Percentiles rank a stretch among this genome's conserved stretches.
Evolutionary conservation across 805 yeast species (phyloP).

Genomic region (Schwanniomyces vanrijiae): DNA sequence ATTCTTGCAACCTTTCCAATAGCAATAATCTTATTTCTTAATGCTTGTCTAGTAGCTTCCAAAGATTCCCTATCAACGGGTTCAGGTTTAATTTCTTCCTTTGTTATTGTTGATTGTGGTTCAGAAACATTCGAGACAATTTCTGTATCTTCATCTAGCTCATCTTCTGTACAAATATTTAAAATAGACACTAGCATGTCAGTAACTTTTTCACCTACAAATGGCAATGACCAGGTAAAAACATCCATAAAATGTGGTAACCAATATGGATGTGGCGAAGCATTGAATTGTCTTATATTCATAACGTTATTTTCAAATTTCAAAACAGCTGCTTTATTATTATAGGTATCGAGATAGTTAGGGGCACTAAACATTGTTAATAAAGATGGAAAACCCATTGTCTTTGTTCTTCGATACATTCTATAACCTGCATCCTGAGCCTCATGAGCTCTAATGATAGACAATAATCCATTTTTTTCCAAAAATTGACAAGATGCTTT

Average conservation of each 20-base stretch:
- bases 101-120: slow-evolving; percentile 1
- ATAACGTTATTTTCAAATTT: slow-evolving; percentile 89
- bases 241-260: slow-evolving; percentile 96
- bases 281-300: slow-evolving; percentile 93
- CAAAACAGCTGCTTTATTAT: slow-evolving; percentile 92
- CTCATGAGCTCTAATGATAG: slow-evolving; percentile 94
- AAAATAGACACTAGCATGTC: slow-evolving; percentile 89
- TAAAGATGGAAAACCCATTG: slow-evolving; percentile 85
- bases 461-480: slow-evolving; percentile 71
- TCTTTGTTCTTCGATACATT: slow-evolving; percentile 82
- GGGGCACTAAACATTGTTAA: slow-evolving; percentile 95
- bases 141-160: slow-evolving; percentile 73
- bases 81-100: slow-evolving; percentile 7
- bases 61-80: slow-evolving; percentile 18
- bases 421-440: slow-evolving; percentile 97
- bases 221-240: slow-evolving; percentile 95
- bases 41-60: slow-evolving; percentile 46
- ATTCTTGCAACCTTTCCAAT: slow-evolving; percentile 94
- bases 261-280: slow-evolving; percentile 95
- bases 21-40: slow-evolving; percentile 87
- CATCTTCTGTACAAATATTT: slow-evolving; percentile 95
- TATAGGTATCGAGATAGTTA: slow-evolving; percentile 86
- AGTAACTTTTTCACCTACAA: slow-evolving; percentile 94
- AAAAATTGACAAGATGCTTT: slow-evolving; percentile 78
- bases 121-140: slow-evolving; percentile 26